Conservation (phyloP, 495 filamentous ascomycete genomes). For the Astrothelium subdiscretum region DNA sequence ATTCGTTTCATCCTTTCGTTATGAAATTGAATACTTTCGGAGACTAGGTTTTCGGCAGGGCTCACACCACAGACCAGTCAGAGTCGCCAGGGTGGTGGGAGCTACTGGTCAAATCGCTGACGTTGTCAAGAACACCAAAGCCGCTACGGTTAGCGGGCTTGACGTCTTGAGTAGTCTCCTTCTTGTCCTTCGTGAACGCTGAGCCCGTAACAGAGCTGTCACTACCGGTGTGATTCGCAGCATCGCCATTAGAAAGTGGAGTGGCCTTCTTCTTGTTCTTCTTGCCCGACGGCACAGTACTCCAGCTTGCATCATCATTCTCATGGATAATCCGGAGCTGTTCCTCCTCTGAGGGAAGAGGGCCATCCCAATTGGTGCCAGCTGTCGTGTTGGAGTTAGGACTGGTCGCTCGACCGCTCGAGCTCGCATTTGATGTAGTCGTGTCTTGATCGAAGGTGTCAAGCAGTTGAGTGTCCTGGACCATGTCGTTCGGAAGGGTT, state of each 20-base stretch:
- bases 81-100: conserved; percentile 45
- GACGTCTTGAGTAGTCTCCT: conserved; percentile 30
- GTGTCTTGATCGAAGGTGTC: conserved; percentile 60
- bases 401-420: conserved; percentile 20
- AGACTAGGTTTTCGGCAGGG: no score
- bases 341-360: conserved; percentile 58
- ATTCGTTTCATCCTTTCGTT: not conserved
- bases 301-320: conserved; percentile 50
- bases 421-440: conserved; percentile 24
- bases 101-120: conserved; percentile 27
- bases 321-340: conserved; percentile 39
- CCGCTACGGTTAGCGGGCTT: conserved; percentile 12
- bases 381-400: conserved; percentile 36
- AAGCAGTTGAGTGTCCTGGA: conserved; percentile 43
- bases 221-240: not conserved
- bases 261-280: not conserved
- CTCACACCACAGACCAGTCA: conserved; percentile 41
- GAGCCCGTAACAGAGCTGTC: conserved; percentile 13
- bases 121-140: not conserved
- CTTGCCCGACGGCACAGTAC: conserved; percentile 38
- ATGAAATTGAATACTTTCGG: not conserved
- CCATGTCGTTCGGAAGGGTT: conserved; percentile 7
- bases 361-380: conserved; percentile 14
- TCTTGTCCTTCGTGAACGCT: conserved; percentile 43
- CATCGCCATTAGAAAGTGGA: not conserved